phyloP scores from a whole-genome alignment of 1,139 yeast genomes.

The Yamadazyma pseudoaaseri region DNA sequence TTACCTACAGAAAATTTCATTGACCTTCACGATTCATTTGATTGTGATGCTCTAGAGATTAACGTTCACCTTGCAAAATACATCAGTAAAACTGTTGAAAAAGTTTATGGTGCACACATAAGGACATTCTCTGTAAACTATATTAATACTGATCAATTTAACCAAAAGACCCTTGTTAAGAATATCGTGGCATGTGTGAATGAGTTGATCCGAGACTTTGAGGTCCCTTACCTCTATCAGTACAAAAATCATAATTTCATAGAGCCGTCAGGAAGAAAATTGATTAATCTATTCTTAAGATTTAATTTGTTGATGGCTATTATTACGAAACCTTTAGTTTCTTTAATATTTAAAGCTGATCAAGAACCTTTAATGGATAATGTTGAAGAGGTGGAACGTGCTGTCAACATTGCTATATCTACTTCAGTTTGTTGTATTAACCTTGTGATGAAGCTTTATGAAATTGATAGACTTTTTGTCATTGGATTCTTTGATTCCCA shows the following conservation, averaged over 20 bases:
- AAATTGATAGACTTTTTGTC: constrained; percentile 34
- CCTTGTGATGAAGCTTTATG: constrained; percentile 34
- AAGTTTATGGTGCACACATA: constrained; percentile 37
- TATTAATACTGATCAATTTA: constrained; percentile 41
- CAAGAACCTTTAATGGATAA: constrained; percentile 25
- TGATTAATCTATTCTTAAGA: constrained; percentile 43
- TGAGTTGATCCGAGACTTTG: constrained; percentile 31
- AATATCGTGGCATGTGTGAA: constrained; percentile 30
- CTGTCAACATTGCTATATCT: constrained; percentile 37
- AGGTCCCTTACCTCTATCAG: constrained; percentile 27
- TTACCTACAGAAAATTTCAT: constrained; percentile 36
- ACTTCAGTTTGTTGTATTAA: constrained; percentile 43
- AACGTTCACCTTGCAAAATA: constrained; percentile 42
- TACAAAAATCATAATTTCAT: constrained; percentile 23
- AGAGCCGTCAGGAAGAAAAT: constrained; percentile 22
- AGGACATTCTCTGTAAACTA: constrained; percentile 39
- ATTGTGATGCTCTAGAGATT: constrained; percentile 30
- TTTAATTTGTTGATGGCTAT: constrained; percentile 47
- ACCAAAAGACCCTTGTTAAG: constrained; percentile 29
- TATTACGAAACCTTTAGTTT: constrained; percentile 45
- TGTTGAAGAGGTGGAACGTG: constrained; percentile 28
- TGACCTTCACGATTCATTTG: constrained; percentile 31
- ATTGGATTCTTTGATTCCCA: constrained; percentile 56
- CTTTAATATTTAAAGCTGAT: constrained; percentile 38
- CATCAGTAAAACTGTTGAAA: constrained; percentile 32